Evolutionary conservation across 495 filamentous ascomycete species (phyloP).

Genomic region (Neurospora sp.): DNA sequence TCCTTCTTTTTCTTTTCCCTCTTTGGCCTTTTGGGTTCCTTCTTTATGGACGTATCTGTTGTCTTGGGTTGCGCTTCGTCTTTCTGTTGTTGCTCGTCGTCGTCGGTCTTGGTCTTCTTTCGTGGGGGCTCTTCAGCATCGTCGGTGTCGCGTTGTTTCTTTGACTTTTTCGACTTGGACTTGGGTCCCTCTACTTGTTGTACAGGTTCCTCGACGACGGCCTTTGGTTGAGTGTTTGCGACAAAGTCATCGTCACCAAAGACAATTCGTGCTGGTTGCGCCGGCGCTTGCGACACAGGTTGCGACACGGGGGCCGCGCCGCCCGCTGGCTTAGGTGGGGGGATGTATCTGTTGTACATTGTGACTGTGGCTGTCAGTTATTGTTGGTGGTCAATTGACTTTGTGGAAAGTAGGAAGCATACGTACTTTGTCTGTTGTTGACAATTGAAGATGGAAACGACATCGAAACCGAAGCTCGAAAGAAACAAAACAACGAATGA

Average conservation of each 20-base stretch:
- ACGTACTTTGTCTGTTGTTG: neutral
- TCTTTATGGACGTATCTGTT: neutral
- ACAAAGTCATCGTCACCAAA: conserved; percentile 20
- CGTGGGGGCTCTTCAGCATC: neutral
- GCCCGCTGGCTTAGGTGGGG: conserved; percentile 20
- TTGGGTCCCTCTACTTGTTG: conserved; percentile 6
- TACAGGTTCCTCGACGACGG: neutral
- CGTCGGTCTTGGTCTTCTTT: conserved; percentile 5
- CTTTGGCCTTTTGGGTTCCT: conserved; percentile 11
- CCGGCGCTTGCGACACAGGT: neutral
- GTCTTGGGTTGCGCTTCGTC: neutral
- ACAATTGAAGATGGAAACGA: neutral
- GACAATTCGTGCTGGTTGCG: conserved; percentile 17
- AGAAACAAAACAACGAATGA: neutral
- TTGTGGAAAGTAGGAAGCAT: neutral
- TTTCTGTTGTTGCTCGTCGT: conserved; percentile 1
- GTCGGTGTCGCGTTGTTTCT: conserved; percentile 5
- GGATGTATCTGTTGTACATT: conserved; percentile 37
- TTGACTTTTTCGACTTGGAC: conserved; percentile 19
- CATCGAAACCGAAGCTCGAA: neutral
- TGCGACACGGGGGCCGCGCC: neutral
- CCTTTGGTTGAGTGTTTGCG: conserved; percentile 7
- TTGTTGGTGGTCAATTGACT: neutral
- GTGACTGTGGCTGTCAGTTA: neutral
- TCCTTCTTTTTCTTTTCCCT: conserved; percentile 29